Percentiles rank a stretch among this genome's conserved stretches.
These are phyloP conservation scores for Solanum pinnatisectum DNA, from an alignment of 257 asterid species.

Conservation along the genomic window DNA sequence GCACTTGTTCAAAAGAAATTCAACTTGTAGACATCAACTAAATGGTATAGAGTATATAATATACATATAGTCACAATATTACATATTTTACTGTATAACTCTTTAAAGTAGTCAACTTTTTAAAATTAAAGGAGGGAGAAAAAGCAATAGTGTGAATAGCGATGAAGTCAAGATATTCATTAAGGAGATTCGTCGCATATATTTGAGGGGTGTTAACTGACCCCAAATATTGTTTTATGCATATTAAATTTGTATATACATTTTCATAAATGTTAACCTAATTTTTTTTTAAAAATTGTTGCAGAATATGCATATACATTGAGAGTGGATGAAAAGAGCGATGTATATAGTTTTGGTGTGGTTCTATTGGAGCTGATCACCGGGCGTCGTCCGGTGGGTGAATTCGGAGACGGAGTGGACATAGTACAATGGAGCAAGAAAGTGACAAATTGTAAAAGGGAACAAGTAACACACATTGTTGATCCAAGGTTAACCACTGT, in stretches of 20 bases:
- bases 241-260: neutral
- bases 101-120: neutral
- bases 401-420: slow-evolving; percentile 40
- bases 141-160: neutral
- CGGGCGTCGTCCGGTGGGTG: slow-evolving; percentile 36
- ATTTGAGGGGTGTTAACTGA: neutral
- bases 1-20: neutral
- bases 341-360: slow-evolving; percentile 38
- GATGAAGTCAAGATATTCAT: no score
- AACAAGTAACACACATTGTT: slow-evolving; percentile 36
- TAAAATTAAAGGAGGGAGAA: neutral
- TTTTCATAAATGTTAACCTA: neutral
- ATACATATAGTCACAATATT: neutral
- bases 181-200: no score
- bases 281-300: neutral
- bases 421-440: slow-evolving; percentile 53
- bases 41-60: neutral
- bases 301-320: slow-evolving; percentile 43
- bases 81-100: neutral
- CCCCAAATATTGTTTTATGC: no score
- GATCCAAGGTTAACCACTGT: slow-evolving; percentile 55
- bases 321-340: slow-evolving; percentile 40
- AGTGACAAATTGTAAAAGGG: slow-evolving; percentile 52
- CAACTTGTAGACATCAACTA: neutral
- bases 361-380: slow-evolving; percentile 33